These are phyloP conservation scores for Glaciozyma antarctica DNA, from an alignment of 768 basidiomycete species.

Conservation along the genomic window DNA sequence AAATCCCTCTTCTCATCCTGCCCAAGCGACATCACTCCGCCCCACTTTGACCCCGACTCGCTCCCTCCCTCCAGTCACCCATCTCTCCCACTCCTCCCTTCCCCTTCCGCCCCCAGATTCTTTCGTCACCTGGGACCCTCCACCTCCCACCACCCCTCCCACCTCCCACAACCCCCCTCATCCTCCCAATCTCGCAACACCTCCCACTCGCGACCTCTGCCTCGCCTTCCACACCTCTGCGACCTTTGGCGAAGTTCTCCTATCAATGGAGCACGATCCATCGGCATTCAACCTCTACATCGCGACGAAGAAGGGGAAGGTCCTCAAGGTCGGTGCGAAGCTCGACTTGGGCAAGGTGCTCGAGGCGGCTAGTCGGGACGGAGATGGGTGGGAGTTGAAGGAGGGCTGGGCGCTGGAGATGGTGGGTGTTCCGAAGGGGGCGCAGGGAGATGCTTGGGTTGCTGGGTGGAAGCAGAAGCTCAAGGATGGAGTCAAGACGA, in stretches of 20 bases:
- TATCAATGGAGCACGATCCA: constrained; percentile 61
- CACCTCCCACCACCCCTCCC: constrained; percentile 50
- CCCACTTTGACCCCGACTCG: constrained; percentile 37
- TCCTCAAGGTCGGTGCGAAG: constrained; percentile 85
- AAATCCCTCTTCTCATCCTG: constrained; percentile 39
- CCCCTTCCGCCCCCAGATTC: constrained; percentile 1
- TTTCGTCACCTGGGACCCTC: constrained; percentile 34
- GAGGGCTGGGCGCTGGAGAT: constrained; percentile 67
- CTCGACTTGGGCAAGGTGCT: constrained; percentile 75
- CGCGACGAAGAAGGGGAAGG: constrained; percentile 60
- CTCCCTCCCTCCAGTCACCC: constrained; percentile 38
- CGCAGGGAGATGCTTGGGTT: constrained; percentile 72
- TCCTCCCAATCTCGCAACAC: constrained; percentile 79
- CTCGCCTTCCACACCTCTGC: constrained; percentile 75
- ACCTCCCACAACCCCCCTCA: constrained; percentile 76
- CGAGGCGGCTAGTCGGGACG: constrained; percentile 47
- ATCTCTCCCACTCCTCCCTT: constrained; percentile 12
- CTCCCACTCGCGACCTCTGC: constrained; percentile 70
- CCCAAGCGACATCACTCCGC: constrained; percentile 47
- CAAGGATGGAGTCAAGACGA: constrained; percentile 18
- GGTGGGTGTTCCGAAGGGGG: constrained; percentile 65
- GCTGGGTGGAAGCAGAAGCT: constrained; percentile 62
- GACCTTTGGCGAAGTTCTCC: constrained; percentile 66
- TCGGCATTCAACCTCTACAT: constrained; percentile 61
- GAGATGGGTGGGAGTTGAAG: constrained; percentile 74